A percentile compares a stretch with the other conserved stretches of the same genome.
These are phyloP conservation scores for Colletotrichum musicola DNA, from an alignment of 2,329 filamentous ascomycete genomes.

Conservation along the genomic window DNA sequence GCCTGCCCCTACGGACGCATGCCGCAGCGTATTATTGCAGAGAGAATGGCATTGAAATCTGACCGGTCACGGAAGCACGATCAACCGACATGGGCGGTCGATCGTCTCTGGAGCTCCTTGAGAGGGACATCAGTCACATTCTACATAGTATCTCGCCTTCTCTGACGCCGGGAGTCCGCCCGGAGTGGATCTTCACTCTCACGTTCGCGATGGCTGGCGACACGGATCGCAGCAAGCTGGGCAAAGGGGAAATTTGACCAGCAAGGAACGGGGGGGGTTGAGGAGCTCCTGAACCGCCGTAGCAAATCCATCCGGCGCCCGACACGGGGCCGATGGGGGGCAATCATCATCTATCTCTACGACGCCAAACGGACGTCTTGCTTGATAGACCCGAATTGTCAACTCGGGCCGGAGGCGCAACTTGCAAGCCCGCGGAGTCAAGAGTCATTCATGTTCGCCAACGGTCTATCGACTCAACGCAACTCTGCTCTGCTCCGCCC, in stretches of 20 bases:
- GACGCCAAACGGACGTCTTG: slow-evolving; percentile 24
- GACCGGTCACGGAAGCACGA: slow-evolving; percentile 34
- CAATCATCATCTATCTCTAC: slow-evolving; percentile 4
- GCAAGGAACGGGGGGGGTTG: slow-evolving; percentile 8
- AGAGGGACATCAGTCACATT: slow-evolving; percentile 5
- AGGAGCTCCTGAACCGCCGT: slow-evolving; percentile 5
- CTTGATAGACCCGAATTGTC: slow-evolving; percentile 9
- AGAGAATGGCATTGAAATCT: slow-evolving; percentile 13
- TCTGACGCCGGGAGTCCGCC: slow-evolving; percentile 7
- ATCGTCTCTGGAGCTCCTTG: slow-evolving; percentile 21
- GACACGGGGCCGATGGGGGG: slow-evolving; percentile 26
- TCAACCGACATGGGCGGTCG: slow-evolving; percentile 36
- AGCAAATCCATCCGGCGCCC: slow-evolving; percentile 7
- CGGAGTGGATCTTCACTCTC: neutral
- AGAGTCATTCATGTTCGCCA: too few relatives aligned
- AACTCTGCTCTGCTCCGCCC: neutral
- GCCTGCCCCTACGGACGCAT: slow-evolving; percentile 9
- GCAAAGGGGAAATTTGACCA: neutral
- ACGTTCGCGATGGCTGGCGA: too few relatives aligned
- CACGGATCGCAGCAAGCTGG: slow-evolving; percentile 1
- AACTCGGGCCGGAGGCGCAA: neutral
- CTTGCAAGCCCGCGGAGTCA: neutral
- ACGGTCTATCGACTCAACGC: too few relatives aligned
- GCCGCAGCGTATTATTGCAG: slow-evolving; percentile 3
- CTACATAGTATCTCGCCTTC: neutral